Evolutionary conservation across 805 yeast genomes (phyloP), one percentile per base, ranked within the genome.

Genomic region (Blastobotrys mokoenaii): DNA sequence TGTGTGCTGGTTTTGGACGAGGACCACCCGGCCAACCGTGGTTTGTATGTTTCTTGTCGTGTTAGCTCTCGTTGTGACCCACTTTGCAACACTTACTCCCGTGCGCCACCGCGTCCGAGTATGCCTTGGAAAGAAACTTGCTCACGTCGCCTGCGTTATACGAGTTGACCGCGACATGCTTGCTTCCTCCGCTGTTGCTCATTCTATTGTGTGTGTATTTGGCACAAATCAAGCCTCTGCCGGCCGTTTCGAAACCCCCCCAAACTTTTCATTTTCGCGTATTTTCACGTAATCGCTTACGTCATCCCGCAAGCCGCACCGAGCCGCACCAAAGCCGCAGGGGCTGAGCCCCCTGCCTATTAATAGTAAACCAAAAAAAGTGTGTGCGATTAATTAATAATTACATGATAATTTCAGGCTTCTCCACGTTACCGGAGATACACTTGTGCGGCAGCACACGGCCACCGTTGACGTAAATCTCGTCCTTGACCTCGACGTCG

Each of bases 401-500:
- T 58, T 77, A 93, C 99, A 93, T 93, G 72, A 93, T 93, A 76
- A 93, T 93, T 62, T 95, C 84, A 66, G 95, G 97, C 71, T 84
- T 81, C 79, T 94, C 97, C 68, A 93, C 96, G 68, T 93, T 93
- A 56, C 88, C 77, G 54, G 95, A 83, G 69, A 93, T 90, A 51
- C 96, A 76, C 78, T 93, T 93, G 80, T 93, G 98, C 58, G 99
- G 99, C 66, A 93, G 80, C 56, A 93, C 97, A 69, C 93, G 88
- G 72, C 97, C 99, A 71, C 99, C 99, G 71, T 93, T 93, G 62
- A 93, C 95, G 78, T 93, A 93, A 67, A 93, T 79, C 77, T 90
- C 99, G 67, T 93, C 97, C 76, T 90, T 87, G 67, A 93, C 87
- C 68, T 89, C 94, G 56, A 93, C 99, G 59, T 93, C 99, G 69